Evolutionary conservation across 2,329 filamentous ascomycete species (phyloP).

Genomic region (Botryotinia convoluta): DNA sequence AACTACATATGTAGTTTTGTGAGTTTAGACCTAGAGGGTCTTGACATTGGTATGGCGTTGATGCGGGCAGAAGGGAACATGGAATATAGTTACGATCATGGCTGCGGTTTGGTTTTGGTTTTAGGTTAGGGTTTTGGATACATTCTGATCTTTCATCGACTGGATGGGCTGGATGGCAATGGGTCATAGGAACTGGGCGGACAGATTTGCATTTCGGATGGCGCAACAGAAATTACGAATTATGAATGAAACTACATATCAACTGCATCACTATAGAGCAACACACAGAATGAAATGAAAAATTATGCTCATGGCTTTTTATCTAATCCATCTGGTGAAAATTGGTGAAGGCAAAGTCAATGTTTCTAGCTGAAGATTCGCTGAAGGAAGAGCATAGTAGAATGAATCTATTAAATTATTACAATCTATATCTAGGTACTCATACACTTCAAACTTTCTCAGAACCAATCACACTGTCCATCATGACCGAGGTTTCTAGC

Average conservation of each 20-base stretch:
- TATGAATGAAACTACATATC: not conserved
- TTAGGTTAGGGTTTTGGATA: not conserved
- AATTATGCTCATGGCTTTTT: not conserved
- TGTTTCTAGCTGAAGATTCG: not conserved
- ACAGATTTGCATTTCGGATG: not conserved
- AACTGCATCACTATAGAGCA: not conserved
- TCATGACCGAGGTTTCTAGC: not conserved
- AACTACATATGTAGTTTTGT: slow-evolving; percentile 12
- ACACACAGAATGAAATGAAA: not conserved
- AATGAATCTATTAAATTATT: not conserved
- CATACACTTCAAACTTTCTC: not conserved
- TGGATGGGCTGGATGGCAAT: not conserved
- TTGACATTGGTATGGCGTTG: not conserved
- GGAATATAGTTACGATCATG: not conserved
- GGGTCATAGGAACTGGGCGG: not conserved
- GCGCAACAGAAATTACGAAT: not conserved
- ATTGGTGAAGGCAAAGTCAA: not conserved
- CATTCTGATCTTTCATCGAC: not conserved
- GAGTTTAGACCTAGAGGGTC: not conserved
- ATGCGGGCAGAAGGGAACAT: not conserved
- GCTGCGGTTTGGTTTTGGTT: not conserved
- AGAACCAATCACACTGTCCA: not conserved
- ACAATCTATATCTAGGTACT: not conserved
- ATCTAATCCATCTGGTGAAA: not conserved
- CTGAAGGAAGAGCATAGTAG: not conserved